These are phyloP conservation scores for Rhodotorula sp. DNA, from an alignment of 1,284 basidiomycete genomes.

Conservation along the genomic window DNA sequence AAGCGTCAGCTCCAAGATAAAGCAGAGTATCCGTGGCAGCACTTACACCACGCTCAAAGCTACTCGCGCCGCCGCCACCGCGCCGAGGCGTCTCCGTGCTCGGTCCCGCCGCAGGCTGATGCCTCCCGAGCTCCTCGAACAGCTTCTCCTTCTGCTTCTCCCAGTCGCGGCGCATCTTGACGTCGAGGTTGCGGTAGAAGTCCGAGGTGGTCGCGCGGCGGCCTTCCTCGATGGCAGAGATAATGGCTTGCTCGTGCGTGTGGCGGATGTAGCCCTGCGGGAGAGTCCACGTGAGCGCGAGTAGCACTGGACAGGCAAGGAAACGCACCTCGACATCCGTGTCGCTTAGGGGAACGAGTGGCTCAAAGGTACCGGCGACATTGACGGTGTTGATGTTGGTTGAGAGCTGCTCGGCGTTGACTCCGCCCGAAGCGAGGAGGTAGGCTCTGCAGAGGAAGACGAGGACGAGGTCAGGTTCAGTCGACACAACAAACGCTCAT, in stretches of 20 bases:
- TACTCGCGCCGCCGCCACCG: slow-evolving; percentile 28
- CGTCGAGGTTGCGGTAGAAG: slow-evolving; percentile 76
- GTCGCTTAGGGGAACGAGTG: slow-evolving; percentile 82
- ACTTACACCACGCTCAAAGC: slow-evolving; percentile 32
- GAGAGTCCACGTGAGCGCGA: neutral
- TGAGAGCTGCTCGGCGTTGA: slow-evolving; percentile 74
- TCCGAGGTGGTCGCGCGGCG: slow-evolving; percentile 73
- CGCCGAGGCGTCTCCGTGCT: slow-evolving; percentile 31
- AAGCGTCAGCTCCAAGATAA: neutral
- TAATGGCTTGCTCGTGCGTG: slow-evolving; percentile 89
- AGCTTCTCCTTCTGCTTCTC: slow-evolving; percentile 82
- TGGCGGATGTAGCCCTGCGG: slow-evolving; percentile 72
- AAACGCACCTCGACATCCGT: slow-evolving; percentile 67
- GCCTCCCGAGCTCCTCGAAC: slow-evolving; percentile 81
- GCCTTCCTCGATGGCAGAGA: slow-evolving; percentile 88
- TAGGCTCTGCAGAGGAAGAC: slow-evolving; percentile 30
- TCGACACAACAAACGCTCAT: slow-evolving; percentile 14
- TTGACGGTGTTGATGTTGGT: slow-evolving; percentile 76
- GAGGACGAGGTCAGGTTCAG: slow-evolving; percentile 16
- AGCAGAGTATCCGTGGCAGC: neutral
- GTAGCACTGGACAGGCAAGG: neutral
- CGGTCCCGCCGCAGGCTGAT: slow-evolving; percentile 43
- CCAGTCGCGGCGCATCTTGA: slow-evolving; percentile 77
- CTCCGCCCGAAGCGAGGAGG: slow-evolving; percentile 82
- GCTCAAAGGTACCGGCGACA: slow-evolving; percentile 79